Evolutionary conservation across 1,284 basidiomycete genomes (phyloP), one percentile per base, ranked within the genome.

Genomic region (Heterobasidion occidentale): DNA sequence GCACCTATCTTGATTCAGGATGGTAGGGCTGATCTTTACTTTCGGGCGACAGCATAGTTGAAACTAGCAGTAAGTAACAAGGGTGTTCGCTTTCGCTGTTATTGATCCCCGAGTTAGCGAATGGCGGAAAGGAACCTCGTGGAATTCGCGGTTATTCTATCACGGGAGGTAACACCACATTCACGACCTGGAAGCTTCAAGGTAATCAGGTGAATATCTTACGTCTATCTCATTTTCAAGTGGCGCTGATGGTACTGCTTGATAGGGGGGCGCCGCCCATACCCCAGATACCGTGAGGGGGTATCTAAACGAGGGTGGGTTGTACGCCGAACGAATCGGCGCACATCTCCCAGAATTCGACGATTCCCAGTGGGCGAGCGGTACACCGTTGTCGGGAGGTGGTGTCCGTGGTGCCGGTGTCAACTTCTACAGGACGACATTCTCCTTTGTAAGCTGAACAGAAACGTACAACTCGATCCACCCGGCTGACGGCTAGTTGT

Each of bases 121-220:
- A 71, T 56, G 66, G 72, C 27, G 76, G 77, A 9, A 78, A 81
- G 58, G 77, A 80, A 53, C 80, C 79, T 56, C 71, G 79, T 20
- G 79, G 80, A 4, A 77, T 81, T 53, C 67, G 78, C 56, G 79
- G 76, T 49, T 79, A 73, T 62, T 58, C 70, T 56, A 68, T 80
- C 46, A 66, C 71, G 35, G 75, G 77, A 38, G 71, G 71, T 7
- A 71, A 66, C 50, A 69, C 72, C 0, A 71, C 70, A 0, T 76
- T 77, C 58, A 69, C 58, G 12, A 62, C 63, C 1, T 81, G 80
- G 79, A 79, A 72, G 59, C 61, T 45, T 45, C 42, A 45, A 7
- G 42, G 42, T 6, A 45, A 45, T 45, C 42, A 14, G 12, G 42
- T 45, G 5, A 17, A 17, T 45, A 45, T 45, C 7, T 7, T 5